These are phyloP conservation scores for Alternaria gaisen DNA, from an alignment of 2,329 filamentous ascomycete genomes.

Conservation along the genomic window DNA sequence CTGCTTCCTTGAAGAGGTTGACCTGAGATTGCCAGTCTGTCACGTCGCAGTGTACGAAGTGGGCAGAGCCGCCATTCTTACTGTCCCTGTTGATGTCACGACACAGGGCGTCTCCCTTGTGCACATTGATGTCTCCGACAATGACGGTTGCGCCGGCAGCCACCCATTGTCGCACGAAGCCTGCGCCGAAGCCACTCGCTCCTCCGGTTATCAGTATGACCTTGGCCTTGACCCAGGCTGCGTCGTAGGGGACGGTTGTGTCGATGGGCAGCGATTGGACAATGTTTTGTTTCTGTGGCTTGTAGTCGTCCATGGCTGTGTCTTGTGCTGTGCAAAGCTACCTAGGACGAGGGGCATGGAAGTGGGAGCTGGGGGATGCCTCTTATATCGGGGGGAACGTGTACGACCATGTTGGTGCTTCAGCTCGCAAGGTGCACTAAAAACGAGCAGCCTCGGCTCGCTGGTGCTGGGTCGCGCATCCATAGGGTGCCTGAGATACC, in stretches of 20 bases:
- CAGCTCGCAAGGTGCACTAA: not conserved
- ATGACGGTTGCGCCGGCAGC: conserved; percentile 63
- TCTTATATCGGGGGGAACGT: not conserved
- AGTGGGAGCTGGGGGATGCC: not conserved
- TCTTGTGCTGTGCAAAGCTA: not conserved
- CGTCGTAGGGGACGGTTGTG: conserved; percentile 45
- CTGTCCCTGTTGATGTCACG: conserved; percentile 58
- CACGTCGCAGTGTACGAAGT: conserved; percentile 71
- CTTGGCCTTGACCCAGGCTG: conserved; percentile 50
- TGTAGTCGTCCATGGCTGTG: conserved; percentile 34
- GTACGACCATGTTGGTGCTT: not conserved
- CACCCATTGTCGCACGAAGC: conserved; percentile 51
- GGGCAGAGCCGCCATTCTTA: conserved; percentile 56
- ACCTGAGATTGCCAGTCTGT: conserved; percentile 71
- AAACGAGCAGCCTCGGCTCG: not conserved
- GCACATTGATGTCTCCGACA: conserved; percentile 69
- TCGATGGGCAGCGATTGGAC: conserved; percentile 52
- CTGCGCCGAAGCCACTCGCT: conserved; percentile 52
- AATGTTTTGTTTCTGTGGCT: conserved; percentile 32
- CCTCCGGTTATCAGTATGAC: conserved; percentile 52
- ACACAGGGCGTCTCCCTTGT: conserved; percentile 64
- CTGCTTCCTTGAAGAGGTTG: conserved; percentile 68
- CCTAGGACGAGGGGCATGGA: no score
- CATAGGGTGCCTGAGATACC: no score
- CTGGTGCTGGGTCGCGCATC: not conserved